Evolutionary conservation across 345 rosid species (phyloP), one percentile per base, ranked within the genome.

Genomic region (Citrus glauca): DNA sequence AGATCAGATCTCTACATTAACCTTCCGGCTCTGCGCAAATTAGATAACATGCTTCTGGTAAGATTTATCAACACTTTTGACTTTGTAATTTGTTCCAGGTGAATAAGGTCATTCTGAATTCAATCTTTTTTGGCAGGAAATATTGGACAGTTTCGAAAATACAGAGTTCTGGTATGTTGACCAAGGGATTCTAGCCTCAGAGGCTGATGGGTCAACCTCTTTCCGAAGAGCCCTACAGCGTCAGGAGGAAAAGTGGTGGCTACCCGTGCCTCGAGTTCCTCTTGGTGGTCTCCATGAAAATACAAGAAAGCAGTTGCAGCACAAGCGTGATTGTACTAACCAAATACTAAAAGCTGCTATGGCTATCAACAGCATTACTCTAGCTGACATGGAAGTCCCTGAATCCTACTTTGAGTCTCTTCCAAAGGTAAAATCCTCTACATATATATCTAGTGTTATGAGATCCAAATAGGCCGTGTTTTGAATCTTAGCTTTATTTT

Each of bases 221-320:
- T 94, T 90, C 65, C 87, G 88, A 6, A 88, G 85, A 79, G 82
- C 88, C 69, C 86, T 96, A 80, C 97, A 89, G 81, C 98, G 99
- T 56, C 99, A 92, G 78, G 99, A 94, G 82, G 98, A 94, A 73
- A 97, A 97, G 83, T 97, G 99, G 99, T 97, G 99, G 99, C 90
- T 97, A 22, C 98, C 99, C 0, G 93, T 94, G 78, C 99, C 99
- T 76, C 89, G 93, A 20, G 93, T 97, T 62, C 93, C 95, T 73
- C 85, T 89, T 5, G 88, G 88, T 76, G 99, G 99, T 72, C 97
- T 97, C 56, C 79, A 74, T 60, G 98, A 97, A 62, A 66, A 83
- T 76, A 87, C 92, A 38, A 88, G 97, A 82, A 97, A 93, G 86
- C 87, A 91, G 76, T 78, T 97, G 85, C 98, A 91, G 81, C 98